A percentile compares a stretch with the other conserved stretches of the same genome.
Evolutionary conservation across 257 asterid genomes (phyloP).

Genomic region (Nicotiana knightiana): DNA sequence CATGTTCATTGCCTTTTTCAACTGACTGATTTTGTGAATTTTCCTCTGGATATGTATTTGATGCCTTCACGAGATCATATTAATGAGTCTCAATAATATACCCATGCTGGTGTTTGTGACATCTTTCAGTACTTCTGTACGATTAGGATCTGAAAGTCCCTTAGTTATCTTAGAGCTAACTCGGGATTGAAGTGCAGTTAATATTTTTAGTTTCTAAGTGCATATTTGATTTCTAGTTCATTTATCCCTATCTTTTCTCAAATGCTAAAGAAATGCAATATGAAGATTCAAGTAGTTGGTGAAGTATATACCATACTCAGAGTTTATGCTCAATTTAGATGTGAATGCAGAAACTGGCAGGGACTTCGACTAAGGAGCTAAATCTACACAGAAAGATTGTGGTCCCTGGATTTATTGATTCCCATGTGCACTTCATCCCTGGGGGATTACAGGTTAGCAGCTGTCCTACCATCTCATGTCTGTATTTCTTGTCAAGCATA

Average conservation of each 20-base stretch:
- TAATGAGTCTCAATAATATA: neutral
- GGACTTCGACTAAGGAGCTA: slow-evolving; percentile 37
- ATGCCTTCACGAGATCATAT: neutral
- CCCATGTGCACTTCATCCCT: slow-evolving; percentile 78
- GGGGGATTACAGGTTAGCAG: slow-evolving; percentile 85
- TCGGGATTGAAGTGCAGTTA: neutral
- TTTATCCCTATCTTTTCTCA: neutral
- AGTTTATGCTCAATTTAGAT: slow-evolving; percentile 6
- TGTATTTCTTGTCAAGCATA: neutral
- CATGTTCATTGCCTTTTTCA: neutral
- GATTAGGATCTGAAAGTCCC: neutral
- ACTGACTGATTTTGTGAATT: neutral
- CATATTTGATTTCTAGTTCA: neutral
- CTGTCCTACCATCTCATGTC: slow-evolving; percentile 11
- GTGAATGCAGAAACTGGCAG: slow-evolving; percentile 55
- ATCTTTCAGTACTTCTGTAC: neutral
- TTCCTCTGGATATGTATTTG: neutral
- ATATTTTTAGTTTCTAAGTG: neutral
- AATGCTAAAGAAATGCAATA: neutral
- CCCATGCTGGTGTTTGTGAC: neutral
- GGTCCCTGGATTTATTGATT: slow-evolving; percentile 96
- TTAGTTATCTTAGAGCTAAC: neutral
- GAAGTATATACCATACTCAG: neutral
- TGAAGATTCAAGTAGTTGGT: neutral
- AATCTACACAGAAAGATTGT: slow-evolving; percentile 60